Percentiles rank a stretch among this genome's conserved stretches.
Conservation (phyloP, 2,329 filamentous ascomycete genomes). For the Endocalyx cinctus region DNA sequence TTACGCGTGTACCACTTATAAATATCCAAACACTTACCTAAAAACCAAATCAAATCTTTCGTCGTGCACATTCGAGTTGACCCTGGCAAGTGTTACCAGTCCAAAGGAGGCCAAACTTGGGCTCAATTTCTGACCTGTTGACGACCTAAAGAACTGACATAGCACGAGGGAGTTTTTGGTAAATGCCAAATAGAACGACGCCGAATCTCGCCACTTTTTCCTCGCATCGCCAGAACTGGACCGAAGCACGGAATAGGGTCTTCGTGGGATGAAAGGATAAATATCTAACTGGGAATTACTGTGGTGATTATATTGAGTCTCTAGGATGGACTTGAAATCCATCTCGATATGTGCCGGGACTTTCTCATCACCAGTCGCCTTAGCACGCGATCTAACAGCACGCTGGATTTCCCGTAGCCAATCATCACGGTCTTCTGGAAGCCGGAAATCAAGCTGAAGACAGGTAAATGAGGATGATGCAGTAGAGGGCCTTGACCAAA, state of each 20-base stretch:
- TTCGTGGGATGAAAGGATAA: conserved; percentile 49
- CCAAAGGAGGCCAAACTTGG: conserved; percentile 47
- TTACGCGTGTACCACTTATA: too few relatives aligned
- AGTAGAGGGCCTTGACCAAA: conserved; percentile 47
- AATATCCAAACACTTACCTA: conserved; percentile 43
- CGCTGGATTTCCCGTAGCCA: conserved; percentile 44
- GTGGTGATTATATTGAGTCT: conserved; percentile 37
- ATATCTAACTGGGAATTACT: conserved; percentile 35
- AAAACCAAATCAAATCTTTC: conserved; percentile 54
- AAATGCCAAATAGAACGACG: conserved; percentile 51
- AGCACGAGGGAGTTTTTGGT: conserved; percentile 50
- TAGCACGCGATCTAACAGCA: conserved; percentile 27
- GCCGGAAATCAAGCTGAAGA: conserved; percentile 44
- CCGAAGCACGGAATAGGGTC: conserved; percentile 35
- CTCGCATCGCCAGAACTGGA: conserved; percentile 38
- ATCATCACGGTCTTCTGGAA: conserved; percentile 45
- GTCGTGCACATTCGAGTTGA: conserved; percentile 48
- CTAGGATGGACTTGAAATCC: conserved; percentile 43
- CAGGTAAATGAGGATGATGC: conserved; percentile 41
- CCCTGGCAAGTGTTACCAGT: conserved; percentile 46
- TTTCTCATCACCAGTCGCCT: conserved; percentile 28
- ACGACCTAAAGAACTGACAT: conserved; percentile 44
- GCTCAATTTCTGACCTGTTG: conserved; percentile 41
- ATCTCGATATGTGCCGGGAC: conserved; percentile 43
- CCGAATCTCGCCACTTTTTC: conserved; percentile 42